phyloP scores from a whole-genome alignment of 1,139 yeast species.

The Arxiozyma heterogenica region DNA sequence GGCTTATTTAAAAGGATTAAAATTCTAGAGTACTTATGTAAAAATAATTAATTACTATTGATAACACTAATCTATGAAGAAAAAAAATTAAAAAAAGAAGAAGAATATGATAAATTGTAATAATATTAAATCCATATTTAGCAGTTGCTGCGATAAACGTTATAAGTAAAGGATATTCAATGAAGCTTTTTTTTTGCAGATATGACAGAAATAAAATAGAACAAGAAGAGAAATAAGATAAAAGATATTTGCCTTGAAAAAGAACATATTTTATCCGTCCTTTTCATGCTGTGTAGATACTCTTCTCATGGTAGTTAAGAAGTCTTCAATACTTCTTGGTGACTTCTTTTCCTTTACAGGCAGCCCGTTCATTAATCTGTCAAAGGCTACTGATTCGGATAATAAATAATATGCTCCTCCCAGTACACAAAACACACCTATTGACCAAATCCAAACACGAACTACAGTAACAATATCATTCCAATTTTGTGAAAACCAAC shows the following conservation, averaged over 20 bases:
- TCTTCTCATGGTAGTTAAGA: constrained; percentile 93
- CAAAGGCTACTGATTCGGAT: constrained; percentile 79
- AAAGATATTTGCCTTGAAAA: not conserved
- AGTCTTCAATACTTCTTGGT: constrained; percentile 84
- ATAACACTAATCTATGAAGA: too few species aligned
- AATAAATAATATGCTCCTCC: constrained; percentile 93
- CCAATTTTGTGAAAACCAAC: constrained; percentile 97
- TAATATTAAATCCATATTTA: too few species aligned
- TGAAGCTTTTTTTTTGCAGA: too few species aligned
- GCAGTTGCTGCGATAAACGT: not conserved
- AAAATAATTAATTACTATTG: not conserved
- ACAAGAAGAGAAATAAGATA: not conserved
- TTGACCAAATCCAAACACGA: constrained; percentile 88
- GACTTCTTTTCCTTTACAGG: constrained; percentile 50
- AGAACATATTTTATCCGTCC: constrained; percentile 16
- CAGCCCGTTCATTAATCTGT: constrained; percentile 87
- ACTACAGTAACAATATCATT: constrained; percentile 88
- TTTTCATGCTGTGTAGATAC: constrained; percentile 94
- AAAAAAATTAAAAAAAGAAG: too few species aligned
- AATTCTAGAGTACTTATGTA: not conserved
- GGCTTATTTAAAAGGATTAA: too few species aligned
- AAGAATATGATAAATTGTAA: too few species aligned
- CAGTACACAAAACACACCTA: constrained; percentile 89
- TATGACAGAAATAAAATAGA: too few species aligned
- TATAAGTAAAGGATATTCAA: too few species aligned